Conservation (phyloP, 768 basidiomycete species). For the Psilocybe azurescens region DNA sequence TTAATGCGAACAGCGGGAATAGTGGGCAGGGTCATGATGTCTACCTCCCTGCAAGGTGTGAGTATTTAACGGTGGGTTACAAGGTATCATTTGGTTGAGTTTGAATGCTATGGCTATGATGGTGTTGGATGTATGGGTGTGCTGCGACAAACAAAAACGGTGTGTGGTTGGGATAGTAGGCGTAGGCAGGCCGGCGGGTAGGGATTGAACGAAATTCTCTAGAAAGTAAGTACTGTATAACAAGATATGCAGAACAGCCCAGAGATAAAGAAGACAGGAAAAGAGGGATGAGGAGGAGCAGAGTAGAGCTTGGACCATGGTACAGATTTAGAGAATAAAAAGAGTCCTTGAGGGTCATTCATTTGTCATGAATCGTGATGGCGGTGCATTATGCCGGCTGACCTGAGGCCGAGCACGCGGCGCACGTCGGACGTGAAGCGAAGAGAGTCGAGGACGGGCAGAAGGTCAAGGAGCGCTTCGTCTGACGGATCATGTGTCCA, state of each 20-base stretch:
- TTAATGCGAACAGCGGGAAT: neutral
- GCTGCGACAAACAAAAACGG: neutral
- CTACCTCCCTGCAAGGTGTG: neutral
- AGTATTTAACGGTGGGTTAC: neutral
- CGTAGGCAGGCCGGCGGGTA: neutral
- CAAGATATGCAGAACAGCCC: neutral
- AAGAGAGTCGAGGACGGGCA: slow-evolving; percentile 94
- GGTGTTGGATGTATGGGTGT: neutral
- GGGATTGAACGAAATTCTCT: neutral
- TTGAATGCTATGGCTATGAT: neutral
- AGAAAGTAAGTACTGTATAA: neutral
- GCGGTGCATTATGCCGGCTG: slow-evolving; percentile 39
- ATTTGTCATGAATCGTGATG: slow-evolving; percentile 4
- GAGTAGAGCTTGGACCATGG: neutral
- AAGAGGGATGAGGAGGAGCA: neutral
- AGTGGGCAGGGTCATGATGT: neutral
- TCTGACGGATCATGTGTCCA: slow-evolving; percentile 98
- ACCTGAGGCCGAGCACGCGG: slow-evolving; percentile 78
- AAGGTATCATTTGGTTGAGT: neutral
- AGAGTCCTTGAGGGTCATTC: neutral
- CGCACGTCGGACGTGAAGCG: slow-evolving; percentile 97
- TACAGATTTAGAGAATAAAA: neutral
- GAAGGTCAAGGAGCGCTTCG: slow-evolving; percentile 92
- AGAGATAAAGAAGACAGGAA: neutral
- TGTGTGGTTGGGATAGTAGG: neutral